These are phyloP conservation scores for Aspergillus steynii DNA, from an alignment of 495 filamentous ascomycete genomes.

Conservation along the genomic window DNA sequence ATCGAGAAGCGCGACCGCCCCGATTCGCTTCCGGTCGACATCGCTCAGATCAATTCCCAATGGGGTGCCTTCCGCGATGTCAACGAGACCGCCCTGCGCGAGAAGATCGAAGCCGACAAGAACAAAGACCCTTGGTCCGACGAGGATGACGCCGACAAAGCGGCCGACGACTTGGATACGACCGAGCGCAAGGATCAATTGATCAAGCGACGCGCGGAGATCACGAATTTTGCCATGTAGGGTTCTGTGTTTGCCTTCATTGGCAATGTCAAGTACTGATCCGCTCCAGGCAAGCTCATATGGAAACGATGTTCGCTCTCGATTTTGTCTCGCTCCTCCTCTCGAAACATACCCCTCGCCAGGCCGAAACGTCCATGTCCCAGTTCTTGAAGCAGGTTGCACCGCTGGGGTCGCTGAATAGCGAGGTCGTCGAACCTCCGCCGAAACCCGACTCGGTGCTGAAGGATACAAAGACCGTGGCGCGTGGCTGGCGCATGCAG, in stretches of 20 bases:
- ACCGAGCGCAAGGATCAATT: constrained; percentile 43
- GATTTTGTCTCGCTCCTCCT: constrained; percentile 85
- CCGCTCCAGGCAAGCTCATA: constrained; percentile 58
- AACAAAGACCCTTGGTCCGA: constrained; percentile 37
- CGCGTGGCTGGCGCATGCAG: constrained; percentile 78
- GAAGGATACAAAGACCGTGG: constrained; percentile 56
- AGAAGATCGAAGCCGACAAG: constrained; percentile 57
- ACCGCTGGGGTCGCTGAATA: constrained; percentile 73
- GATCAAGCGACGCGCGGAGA: constrained; percentile 46
- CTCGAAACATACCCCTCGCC: constrained; percentile 70
- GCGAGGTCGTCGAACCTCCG: constrained; percentile 63
- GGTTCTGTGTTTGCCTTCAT: constrained; percentile 13
- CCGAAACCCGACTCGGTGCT: constrained; percentile 50
- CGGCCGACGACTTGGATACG: constrained; percentile 31
- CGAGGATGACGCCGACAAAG: constrained; percentile 35
- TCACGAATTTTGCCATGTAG: constrained; percentile 46
- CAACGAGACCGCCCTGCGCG: constrained; percentile 59
- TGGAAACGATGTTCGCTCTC: constrained; percentile 66
- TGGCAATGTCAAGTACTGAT: constrained; percentile 13
- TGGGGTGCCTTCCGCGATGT: constrained; percentile 73
- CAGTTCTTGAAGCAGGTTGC: constrained; percentile 64
- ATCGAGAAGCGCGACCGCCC: constrained; percentile 52
- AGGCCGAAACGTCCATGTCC: constrained; percentile 69
- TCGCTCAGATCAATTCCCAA: constrained; percentile 71
- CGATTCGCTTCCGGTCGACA: constrained; percentile 67